phyloP scores from a whole-genome alignment of 2,329 filamentous ascomycete species.

The Tetracladium maxilliforme region DNA sequence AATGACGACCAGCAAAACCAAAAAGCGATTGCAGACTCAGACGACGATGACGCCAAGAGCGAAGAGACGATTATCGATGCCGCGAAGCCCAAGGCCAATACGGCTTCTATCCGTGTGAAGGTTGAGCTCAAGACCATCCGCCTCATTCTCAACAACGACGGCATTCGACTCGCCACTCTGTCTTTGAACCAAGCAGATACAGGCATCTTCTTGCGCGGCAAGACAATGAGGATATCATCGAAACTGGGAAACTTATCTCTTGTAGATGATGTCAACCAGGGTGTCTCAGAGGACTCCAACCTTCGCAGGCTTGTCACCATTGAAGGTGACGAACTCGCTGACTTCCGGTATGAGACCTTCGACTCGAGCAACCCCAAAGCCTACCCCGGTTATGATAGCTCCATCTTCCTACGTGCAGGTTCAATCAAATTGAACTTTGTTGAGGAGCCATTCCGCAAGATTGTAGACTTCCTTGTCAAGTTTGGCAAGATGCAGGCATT shows the following conservation, averaged over 20 bases:
- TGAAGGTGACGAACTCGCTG: constrained; percentile 85
- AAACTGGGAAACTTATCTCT: constrained; percentile 78
- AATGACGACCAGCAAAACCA: constrained; percentile 30
- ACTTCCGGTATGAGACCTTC: constrained; percentile 96
- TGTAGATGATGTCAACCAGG: constrained; percentile 86
- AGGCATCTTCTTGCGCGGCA: constrained; percentile 73
- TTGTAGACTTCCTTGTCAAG: constrained; percentile 94
- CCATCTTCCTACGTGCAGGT: constrained; percentile 77
- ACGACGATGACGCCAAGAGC: constrained; percentile 15
- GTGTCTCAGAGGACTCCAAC: constrained; percentile 66
- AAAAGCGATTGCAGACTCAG: constrained; percentile 18
- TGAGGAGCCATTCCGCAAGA: constrained; percentile 94
- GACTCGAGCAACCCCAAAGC: constrained; percentile 52
- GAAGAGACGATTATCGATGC: constrained; percentile 3
- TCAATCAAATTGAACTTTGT: constrained; percentile 96
- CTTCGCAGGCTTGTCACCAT: constrained; percentile 85
- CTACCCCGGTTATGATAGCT: constrained; percentile 91
- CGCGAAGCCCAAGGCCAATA: constrained; percentile 19
- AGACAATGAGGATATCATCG: constrained; percentile 75
- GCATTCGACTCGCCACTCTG: constrained; percentile 81
- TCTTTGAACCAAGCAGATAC: constrained; percentile 88
- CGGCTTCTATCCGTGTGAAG: constrained; percentile 65
- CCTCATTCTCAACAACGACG: constrained; percentile 93
- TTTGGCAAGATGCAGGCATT: constrained; percentile 99
- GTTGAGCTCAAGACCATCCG: constrained; percentile 87